These are phyloP conservation scores for Pleurotus giganteus DNA, from an alignment of 768 basidiomycete species.

Conservation along the genomic window DNA sequence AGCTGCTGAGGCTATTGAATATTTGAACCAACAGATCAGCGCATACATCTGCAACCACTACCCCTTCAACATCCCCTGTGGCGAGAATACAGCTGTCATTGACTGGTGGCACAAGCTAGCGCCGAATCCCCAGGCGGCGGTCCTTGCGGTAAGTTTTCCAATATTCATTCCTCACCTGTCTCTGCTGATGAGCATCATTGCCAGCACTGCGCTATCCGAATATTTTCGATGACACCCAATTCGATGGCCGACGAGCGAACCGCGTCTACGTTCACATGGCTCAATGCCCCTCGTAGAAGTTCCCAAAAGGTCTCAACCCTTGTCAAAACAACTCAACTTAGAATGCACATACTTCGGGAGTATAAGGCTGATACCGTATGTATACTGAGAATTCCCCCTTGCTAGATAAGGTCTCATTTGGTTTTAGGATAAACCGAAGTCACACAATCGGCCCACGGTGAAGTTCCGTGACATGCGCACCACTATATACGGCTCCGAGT, in stretches of 20 bases:
- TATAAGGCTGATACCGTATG: neutral
- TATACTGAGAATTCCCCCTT: too few species aligned
- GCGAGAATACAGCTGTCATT: slow-evolving; percentile 3
- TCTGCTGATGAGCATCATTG: neutral
- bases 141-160: slow-evolving; percentile 27
- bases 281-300: slow-evolving; percentile 28
- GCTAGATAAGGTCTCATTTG: too few species aligned
- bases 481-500: neutral
- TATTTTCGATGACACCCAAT: slow-evolving; percentile 28
- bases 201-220: slow-evolving; percentile 30
- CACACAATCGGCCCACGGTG: slow-evolving; percentile 3
- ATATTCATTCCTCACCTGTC: neutral
- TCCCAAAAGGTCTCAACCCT: slow-evolving; percentile 23
- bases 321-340: slow-evolving; percentile 2
- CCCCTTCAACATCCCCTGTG: slow-evolving; percentile 16
- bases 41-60: slow-evolving; percentile 12
- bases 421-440: too few species aligned
- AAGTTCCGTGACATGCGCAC: slow-evolving; percentile 3
- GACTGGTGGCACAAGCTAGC: slow-evolving; percentile 15
- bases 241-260: slow-evolving; percentile 39
- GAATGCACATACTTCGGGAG: neutral
- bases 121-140: slow-evolving; percentile 19
- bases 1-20: neutral
- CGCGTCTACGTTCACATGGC: slow-evolving; percentile 28
- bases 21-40: slow-evolving; percentile 14